These are phyloP conservation scores for Nitzschia palea DNA, from an alignment of 108 stramenopile species.

Conservation along the genomic window DNA sequence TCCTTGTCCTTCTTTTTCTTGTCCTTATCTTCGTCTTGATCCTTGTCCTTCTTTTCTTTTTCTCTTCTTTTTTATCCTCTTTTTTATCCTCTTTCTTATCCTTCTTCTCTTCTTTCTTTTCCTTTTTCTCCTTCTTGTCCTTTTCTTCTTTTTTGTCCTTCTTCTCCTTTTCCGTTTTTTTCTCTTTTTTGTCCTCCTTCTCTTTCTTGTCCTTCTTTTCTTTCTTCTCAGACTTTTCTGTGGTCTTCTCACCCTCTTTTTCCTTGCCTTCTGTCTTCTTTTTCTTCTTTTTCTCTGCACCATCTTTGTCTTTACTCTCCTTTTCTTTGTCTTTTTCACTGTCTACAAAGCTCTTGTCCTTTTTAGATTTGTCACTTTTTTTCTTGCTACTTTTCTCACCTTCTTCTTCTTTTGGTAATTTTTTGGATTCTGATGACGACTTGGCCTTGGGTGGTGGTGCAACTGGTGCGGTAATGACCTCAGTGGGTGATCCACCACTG, in stretches of 20 bases:
- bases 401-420: too few relatives aligned
- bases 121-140: conserved; percentile 13
- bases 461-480: neutral
- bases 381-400: too few relatives aligned
- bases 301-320: neutral
- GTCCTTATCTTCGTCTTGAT: too few relatives aligned
- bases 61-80: conserved; percentile 11
- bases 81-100: neutral
- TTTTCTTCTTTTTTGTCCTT: conserved; percentile 7
- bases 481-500: neutral
- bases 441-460: too few relatives aligned
- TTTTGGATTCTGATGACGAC: too few relatives aligned
- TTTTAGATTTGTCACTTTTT: too few relatives aligned
- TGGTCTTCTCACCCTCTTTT: too few relatives aligned
- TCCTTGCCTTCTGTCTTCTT: neutral
- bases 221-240: too few relatives aligned
- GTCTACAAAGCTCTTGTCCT: too few relatives aligned
- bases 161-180: neutral
- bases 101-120: conserved; percentile 10
- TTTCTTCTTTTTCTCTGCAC: neutral
- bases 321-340: too few relatives aligned
- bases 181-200: conserved; percentile 1
- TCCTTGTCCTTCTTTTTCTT: conserved; percentile 3
- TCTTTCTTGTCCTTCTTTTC: too few relatives aligned
- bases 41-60: too few relatives aligned